These are phyloP conservation scores for Filosporella fistucella DNA, from an alignment of 495 filamentous ascomycete genomes.

Conservation along the genomic window DNA sequence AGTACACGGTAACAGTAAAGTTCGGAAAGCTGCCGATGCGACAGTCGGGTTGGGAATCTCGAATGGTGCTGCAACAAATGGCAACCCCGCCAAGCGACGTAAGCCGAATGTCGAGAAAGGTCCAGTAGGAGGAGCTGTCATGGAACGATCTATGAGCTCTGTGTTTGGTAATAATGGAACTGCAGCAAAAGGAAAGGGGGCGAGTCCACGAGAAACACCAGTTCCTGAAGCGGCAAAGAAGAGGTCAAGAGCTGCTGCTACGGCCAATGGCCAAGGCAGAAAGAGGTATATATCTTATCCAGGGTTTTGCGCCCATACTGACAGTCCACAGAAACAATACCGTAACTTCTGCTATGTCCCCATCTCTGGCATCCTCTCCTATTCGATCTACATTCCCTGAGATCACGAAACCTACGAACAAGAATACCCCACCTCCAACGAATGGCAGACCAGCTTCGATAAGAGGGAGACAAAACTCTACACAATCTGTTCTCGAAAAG, in stretches of 20 bases:
- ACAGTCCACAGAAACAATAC: conserved; percentile 41
- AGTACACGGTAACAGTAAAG: conserved; percentile 48
- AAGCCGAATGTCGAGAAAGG: conserved; percentile 78
- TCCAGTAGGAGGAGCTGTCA: conserved; percentile 47
- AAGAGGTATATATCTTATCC: conserved; percentile 58
- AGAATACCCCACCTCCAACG: conserved; percentile 37
- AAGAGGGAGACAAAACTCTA: conserved; percentile 65
- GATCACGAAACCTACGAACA: conserved; percentile 32
- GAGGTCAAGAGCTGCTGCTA: conserved; percentile 50
- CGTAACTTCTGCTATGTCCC: conserved; percentile 54
- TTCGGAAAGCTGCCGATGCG: conserved; percentile 56
- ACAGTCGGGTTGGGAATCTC: conserved; percentile 53
- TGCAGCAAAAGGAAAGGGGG: conserved; percentile 43
- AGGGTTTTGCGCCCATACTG: conserved; percentile 1
- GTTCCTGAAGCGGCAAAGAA: conserved; percentile 56
- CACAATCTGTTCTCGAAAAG: conserved; percentile 45
- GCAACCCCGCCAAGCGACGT: conserved; percentile 62
- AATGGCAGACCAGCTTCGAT: conserved; percentile 54
- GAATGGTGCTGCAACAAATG: conserved; percentile 32
- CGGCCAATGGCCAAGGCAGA: conserved; percentile 54
- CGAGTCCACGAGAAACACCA: conserved; percentile 59
- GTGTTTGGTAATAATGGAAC: conserved; percentile 40
- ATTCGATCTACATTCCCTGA: conserved; percentile 59
- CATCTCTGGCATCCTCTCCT: conserved; percentile 69
- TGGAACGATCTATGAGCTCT: conserved; percentile 69